Percentiles rank a stretch among this genome's conserved stretches.
Conservation (phyloP, 2,329 filamentous ascomycete species). For the Arthrobotrys conoides region DNA sequence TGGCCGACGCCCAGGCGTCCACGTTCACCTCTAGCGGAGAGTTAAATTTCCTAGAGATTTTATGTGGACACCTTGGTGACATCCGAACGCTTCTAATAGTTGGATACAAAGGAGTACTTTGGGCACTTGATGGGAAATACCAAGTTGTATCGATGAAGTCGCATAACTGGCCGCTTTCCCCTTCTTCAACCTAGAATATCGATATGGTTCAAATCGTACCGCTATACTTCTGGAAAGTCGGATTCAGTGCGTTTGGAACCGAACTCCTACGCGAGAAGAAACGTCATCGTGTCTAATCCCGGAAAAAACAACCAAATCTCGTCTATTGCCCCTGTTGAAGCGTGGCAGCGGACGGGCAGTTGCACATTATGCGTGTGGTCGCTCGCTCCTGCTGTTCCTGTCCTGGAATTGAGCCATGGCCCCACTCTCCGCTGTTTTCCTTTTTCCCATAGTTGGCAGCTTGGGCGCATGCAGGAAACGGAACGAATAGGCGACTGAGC, state of each 20-base stretch:
- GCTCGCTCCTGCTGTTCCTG: constrained; percentile 60
- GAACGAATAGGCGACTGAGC: constrained; percentile 59
- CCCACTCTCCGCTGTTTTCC: constrained; percentile 49
- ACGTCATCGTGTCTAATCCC: constrained; percentile 61
- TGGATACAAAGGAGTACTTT: constrained; percentile 22
- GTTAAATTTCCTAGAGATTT: constrained; percentile 46
- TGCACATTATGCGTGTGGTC: constrained; percentile 61
- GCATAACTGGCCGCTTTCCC: constrained; percentile 28
- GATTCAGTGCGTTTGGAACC: constrained; percentile 55
- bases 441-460: constrained; percentile 52
- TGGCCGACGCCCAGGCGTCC: constrained; percentile 56
- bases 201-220: constrained; percentile 25
- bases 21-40: constrained; percentile 56
- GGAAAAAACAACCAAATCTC: constrained; percentile 60
- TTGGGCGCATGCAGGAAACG: constrained; percentile 59
- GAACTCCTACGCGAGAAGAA: constrained; percentile 61
- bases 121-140: constrained; percentile 19
- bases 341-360: constrained; percentile 61
- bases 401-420: constrained; percentile 53
- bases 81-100: constrained; percentile 25
- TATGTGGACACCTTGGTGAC: constrained; percentile 43
- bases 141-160: constrained; percentile 6
- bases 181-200: constrained; percentile 8
- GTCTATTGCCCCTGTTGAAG: constrained; percentile 61
- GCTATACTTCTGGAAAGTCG: constrained; percentile 38